Evolutionary conservation across 108 stramenopile species (phyloP), one percentile per base, ranked within the genome.

Genomic region (Stephanodiscus triporus): DNA sequence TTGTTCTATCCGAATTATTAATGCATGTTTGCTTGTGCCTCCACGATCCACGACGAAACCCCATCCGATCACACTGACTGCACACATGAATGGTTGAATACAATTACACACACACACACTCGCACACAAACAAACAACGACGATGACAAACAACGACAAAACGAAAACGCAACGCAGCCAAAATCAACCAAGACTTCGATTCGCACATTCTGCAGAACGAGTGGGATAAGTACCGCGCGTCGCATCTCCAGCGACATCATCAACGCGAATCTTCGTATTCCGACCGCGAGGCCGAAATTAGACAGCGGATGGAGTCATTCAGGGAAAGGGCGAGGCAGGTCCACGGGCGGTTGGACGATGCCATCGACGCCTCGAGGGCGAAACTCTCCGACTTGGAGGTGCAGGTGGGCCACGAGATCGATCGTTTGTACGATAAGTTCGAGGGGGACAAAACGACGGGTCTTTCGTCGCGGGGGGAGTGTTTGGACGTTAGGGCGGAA

Each of bases 131-230:
- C 9, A 22, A 0, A 56, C n/a, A 23, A 9, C 9, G 6, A 56
- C 4, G 6, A 22, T 29, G 11, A 14, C 13, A 37, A 6, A 9
- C 34, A 37, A 37, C 6, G 6, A 22, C 6, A 53, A 22, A 9
- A 53, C 8, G 6, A 59, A 59, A 37, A 37, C 29, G 30, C 11
- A 16, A 24, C 19, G 2, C 37, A 80, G 79, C 43, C 11, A 72
- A 74, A 38, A 80, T 80, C 50, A 73, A 80, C 19, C 34, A 65
- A 30, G 79, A 80, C 63, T 80, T 80, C 51, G 79, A 80, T 36
- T 63, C 72, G 4, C 60, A 63, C 43, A 38, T 80, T 27, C 67
- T 80, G 13, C 67, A 74, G 57, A 43, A 68, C 32, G 72, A 80
- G 65, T 80, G 79, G 79, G 59, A 73, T 34, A 56, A 32, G 4